Evolutionary conservation across 352 stramenopile species (phyloP), one percentile per base, ranked within the genome.

Genomic region (Globisporangium perplexum): DNA sequence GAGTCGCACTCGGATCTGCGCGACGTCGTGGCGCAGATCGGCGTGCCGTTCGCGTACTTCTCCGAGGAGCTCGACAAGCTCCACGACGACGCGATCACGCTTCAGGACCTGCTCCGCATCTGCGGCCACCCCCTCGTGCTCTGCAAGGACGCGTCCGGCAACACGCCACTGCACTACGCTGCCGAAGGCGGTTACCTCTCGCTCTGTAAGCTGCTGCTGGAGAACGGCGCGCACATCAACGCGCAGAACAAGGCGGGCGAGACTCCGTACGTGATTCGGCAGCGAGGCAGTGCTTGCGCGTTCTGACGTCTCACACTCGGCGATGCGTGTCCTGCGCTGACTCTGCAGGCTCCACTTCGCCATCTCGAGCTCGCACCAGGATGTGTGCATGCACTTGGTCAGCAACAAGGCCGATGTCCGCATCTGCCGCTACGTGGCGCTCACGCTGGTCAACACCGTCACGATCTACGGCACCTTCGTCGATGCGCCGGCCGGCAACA

Each of bases 131-230:
- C 82, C 1, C 63, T 92, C 4, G 77, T 81, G 42, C 62, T 89
- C 2, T 74, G 66, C 18, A 79, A 74, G 54, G 82, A 92, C 33
- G 66, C 76, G 11, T 50, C 67, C 1, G 82, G 82, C 4, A 92
- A 90, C 47, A 90, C 79, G 1, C 82, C 79, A 33, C 67, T 92
- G 8, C 82, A 92, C 41, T 90, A 88, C 31, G 79, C 82, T 2
- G 79, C 82, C 3, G 82, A 92, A 63, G 82, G 79, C 2, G 82
- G 82, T 0, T 88, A 90, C 47, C 63, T 92, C 20, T 63, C 72
- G 7, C 49, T 92, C 10, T 92, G 77, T 11, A 52, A 83, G 33
- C 47, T 90, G 15, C 46, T 92, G 20, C 68, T 92, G 15, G 57
- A 73, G 26, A 66, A 84, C 49, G 79, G 82, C 15, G 79, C 79